Percentiles rank a stretch among this genome's conserved stretches.
These are phyloP conservation scores for Venturia pyrina DNA, from an alignment of 2,329 filamentous ascomycete species.

Conservation along the genomic window DNA sequence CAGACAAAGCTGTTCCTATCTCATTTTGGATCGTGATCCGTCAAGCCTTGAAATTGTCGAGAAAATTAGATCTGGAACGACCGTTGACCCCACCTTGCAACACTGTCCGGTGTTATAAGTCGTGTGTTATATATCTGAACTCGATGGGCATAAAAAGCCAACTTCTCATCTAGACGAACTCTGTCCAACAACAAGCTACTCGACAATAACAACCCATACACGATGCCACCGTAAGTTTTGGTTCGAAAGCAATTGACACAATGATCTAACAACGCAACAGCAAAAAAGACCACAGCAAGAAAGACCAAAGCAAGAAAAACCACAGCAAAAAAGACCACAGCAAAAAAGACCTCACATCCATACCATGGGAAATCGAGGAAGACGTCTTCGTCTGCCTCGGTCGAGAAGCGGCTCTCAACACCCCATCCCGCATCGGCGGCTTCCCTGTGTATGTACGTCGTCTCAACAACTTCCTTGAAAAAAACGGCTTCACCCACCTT, in stretches of 20 bases:
- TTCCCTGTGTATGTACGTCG: not conserved
- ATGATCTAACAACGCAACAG: not conserved
- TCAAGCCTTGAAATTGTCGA: not conserved
- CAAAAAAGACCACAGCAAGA: no score
- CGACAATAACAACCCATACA: not conserved
- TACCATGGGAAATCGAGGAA: not conserved
- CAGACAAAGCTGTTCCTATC: not conserved
- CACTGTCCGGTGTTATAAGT: not conserved
- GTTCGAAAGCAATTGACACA: not conserved
- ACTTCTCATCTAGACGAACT: not conserved
- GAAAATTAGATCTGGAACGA: not conserved
- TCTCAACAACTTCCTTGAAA: not conserved
- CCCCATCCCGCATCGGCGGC: not conserved
- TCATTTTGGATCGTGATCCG: not conserved
- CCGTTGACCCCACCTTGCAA: not conserved
- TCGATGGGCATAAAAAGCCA: not conserved
- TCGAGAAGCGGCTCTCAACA: not conserved
- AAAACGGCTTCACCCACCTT: not conserved
- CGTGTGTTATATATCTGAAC: not conserved
- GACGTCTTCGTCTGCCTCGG: not conserved
- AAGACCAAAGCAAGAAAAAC: no score
- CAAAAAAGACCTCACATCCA: not conserved
- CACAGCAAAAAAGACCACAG: no score
- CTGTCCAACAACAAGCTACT: not conserved
- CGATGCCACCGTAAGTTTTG: not conserved